phyloP scores from a whole-genome alignment of 2,329 filamentous ascomycete genomes.

The Parastagonospora nodorum region DNA sequence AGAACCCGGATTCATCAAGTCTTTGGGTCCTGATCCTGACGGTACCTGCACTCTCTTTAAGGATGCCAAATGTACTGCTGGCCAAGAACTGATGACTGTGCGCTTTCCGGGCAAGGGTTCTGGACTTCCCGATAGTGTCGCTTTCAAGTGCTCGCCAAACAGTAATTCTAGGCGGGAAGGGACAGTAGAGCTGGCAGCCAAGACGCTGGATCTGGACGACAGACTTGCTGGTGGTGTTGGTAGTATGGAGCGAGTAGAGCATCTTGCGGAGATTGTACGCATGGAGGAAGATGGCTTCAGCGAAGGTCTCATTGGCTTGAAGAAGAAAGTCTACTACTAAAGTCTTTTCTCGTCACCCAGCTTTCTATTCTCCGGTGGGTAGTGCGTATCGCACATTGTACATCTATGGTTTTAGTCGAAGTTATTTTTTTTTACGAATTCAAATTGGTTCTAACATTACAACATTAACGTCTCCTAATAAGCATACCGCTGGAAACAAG shows the following conservation, averaged over 20 bases:
- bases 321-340: constrained; percentile 36
- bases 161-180: constrained; percentile 6
- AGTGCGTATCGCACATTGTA: not conserved
- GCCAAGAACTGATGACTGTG: constrained; percentile 19
- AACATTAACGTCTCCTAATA: not conserved
- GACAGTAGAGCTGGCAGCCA: not conserved
- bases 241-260: constrained; percentile 22
- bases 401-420: not conserved
- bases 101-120: constrained; percentile 30
- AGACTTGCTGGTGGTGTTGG: constrained; percentile 32
- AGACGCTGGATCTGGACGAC: constrained; percentile 8
- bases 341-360: not conserved
- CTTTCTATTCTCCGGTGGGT: not conserved
- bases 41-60: constrained; percentile 34
- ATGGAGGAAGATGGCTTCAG: constrained; percentile 36
- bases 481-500: no score
- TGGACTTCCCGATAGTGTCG: constrained; percentile 26
- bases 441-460: not conserved
- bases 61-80: constrained; percentile 24
- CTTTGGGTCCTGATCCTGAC: constrained; percentile 40
- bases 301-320: constrained; percentile 39
- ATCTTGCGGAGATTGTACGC: constrained; percentile 21
- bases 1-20: constrained; percentile 29
- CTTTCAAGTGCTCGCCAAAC: constrained; percentile 30
- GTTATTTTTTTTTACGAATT: not conserved